Evolutionary conservation across 805 yeast genomes (phyloP).

Genomic region (Monosporozyma unispora): DNA sequence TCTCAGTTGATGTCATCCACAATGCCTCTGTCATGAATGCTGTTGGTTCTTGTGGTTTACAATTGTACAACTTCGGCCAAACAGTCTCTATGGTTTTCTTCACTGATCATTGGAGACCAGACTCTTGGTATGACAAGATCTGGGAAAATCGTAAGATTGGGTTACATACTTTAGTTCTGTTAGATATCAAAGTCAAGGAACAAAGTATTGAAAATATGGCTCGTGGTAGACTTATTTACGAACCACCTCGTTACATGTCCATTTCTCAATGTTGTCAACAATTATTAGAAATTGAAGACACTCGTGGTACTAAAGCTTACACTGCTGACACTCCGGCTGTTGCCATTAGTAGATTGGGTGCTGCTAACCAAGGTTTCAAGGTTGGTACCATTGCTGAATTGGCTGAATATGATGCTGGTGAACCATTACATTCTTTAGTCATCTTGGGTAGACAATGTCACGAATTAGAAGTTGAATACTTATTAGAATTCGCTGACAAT

Average conservation of each 20-base stretch:
- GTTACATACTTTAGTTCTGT: constrained; percentile 75
- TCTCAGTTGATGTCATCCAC: constrained; percentile 75
- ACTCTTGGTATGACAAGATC: constrained; percentile 82
- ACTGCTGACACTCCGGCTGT: constrained; percentile 86
- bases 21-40: constrained; percentile 98
- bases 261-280: constrained; percentile 85
- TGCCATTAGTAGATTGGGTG: constrained; percentile 84
- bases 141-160: constrained; percentile 87
- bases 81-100: constrained; percentile 94
- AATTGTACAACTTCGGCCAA: constrained; percentile 90
- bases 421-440: constrained; percentile 85
- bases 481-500: constrained; percentile 66
- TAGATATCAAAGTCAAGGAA: constrained; percentile 94
- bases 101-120: constrained; percentile 94
- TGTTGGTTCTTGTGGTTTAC: constrained; percentile 95
- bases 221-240: constrained; percentile 82
- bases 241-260: constrained; percentile 95
- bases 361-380: constrained; percentile 71
- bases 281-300: constrained; percentile 77
- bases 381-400: constrained; percentile 78
- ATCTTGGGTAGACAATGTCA: constrained; percentile 91
- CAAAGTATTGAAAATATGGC: constrained; percentile 93
- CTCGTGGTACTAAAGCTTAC: constrained; percentile 67
- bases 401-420: constrained; percentile 81
- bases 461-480: constrained; percentile 80